Evolutionary conservation across 1,284 basidiomycete species (phyloP), one percentile per base, ranked within the genome.

Genomic region (Moesziomyces antarcticus): DNA sequence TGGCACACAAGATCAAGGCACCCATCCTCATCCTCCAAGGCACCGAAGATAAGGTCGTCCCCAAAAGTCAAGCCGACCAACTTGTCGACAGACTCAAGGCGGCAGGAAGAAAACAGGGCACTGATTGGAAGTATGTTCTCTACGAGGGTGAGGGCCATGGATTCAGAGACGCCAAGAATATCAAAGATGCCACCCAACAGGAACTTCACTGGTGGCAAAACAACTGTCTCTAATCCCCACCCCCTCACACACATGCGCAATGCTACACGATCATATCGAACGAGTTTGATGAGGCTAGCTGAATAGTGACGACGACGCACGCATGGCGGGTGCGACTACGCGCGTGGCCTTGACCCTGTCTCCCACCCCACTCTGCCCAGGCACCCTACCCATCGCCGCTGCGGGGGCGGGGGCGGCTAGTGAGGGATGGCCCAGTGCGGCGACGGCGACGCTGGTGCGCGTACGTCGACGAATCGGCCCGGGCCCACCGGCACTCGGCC

Each of bases 1-100:
- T 88, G 59, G 88, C 88, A 0, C 85, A 87, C 20, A 85, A 85
- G 21, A 90, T 90, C 66, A 83, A 82, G 0, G 81, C 85, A 1
- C 89, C 89, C 2, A 78, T 90, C 21, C 80, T 90, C 77, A 87
- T 90, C 9, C 47, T 75, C 4, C 89, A 90, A 75, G 89, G 90
- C 9, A 84, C 86, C 3, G 77, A 84, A 0, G 90, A 90, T 70
- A 84, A 82, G 42, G 88, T 90, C 3, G 90, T 91, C 3, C 89
- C 89, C 0, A 87, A 87, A 45, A 85, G 84, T 14, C 89, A 89
- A 77, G 86, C 89, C 0, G 86, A 89, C 57, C 57, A 67, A 11
- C 80, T 86, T 51, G 50, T 72, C 6, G 21, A 61, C 3, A 44
- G 62, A 8, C 59, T 82, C 27, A 50, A 62, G 24, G 46, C 59